Percentiles rank a stretch among this genome's conserved stretches.
Conservation (phyloP, 768 basidiomycete genomes). For the Naganishia friedmannii region DNA sequence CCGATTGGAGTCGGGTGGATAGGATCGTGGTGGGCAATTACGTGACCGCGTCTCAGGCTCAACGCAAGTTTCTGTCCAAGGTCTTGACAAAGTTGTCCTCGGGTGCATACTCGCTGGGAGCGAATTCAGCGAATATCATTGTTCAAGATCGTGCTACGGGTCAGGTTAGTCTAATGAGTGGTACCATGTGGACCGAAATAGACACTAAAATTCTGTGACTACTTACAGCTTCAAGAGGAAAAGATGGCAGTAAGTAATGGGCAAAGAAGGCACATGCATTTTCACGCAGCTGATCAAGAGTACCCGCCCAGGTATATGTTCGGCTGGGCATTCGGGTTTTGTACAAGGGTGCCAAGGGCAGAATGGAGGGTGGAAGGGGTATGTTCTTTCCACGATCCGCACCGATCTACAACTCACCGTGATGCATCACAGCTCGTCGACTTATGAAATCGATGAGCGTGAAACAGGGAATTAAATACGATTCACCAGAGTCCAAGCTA, state of each 20-base stretch:
- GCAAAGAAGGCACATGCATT: no score
- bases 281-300: neutral
- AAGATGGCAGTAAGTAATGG: conserved; percentile 66
- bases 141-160: conserved; percentile 92
- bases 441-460: conserved; percentile 83
- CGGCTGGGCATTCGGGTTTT: conserved; percentile 84
- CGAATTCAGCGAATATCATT: conserved; percentile 96
- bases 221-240: conserved; percentile 77
- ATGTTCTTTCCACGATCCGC: conserved; percentile 38
- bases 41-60: conserved; percentile 89
- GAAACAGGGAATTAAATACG: conserved; percentile 92
- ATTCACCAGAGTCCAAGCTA: conserved; percentile 73
- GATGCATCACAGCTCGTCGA: conserved; percentile 60
- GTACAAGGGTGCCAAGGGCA: conserved; percentile 79
- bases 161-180: conserved; percentile 40
- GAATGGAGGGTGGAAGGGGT: conserved; percentile 88
- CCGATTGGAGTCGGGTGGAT: conserved; percentile 87
- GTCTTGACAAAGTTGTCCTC: conserved; percentile 78
- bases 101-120: conserved; percentile 85
- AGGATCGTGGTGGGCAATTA: conserved; percentile 88
- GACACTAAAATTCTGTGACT: neutral
- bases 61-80: conserved; percentile 95
- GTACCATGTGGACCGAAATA: neutral
- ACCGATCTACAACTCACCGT: neutral
- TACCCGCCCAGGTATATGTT: conserved; percentile 61